Evolutionary conservation across 1,284 basidiomycete species (phyloP), one percentile per base, ranked within the genome.

Genomic region (Rhodotorula sp.): DNA sequence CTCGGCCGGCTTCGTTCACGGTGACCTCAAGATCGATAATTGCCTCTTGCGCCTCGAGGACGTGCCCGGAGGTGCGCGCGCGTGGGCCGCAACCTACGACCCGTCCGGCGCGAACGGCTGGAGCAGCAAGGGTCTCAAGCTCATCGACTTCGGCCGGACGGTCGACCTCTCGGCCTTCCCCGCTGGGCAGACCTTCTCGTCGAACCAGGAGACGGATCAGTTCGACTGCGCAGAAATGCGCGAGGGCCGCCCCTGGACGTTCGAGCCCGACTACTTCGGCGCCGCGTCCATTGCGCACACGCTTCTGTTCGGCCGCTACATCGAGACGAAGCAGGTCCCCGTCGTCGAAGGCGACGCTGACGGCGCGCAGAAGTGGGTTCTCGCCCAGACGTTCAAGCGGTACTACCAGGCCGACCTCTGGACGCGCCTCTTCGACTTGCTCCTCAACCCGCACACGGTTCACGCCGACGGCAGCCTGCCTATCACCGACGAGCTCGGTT

Each of bases 21-120:
- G 97, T 55, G 97, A 99, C 83, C 86, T 99, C 77, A 99, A 99
- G 85, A 97, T 98, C 80, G 97, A 99, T 84, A 99, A 99, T 82
- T 97, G 95, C 80, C 86, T 99, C 19, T 84, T 99, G 13, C 88
- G 97, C 7, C 85, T 99, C 44, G 89, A 92, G 63, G 73, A 77
- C 13, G 87, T 91, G 4, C 88, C 90, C 0, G 89, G 88, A 23
- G 89, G 88, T 3, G 72, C 69, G 23, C 84, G 88, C 5, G 84
- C 86, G 0, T 95, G 96, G 91, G 86, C 88, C 3, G 84, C 87
- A 65, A 82, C 85, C 34, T 99, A 98, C 82, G 85, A 88, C 59
- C 87, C 89, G 3, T 83, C 85, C 0, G 95, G 96, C 23, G 86
- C 85, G 10, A 86, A 87, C 48, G 95, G 95, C 2, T 99, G 97